Percentiles rank a stretch among this genome's conserved stretches.
phyloP scores from a whole-genome alignment of 2,329 filamentous ascomycete species.

The Zopfia rhizophila region DNA sequence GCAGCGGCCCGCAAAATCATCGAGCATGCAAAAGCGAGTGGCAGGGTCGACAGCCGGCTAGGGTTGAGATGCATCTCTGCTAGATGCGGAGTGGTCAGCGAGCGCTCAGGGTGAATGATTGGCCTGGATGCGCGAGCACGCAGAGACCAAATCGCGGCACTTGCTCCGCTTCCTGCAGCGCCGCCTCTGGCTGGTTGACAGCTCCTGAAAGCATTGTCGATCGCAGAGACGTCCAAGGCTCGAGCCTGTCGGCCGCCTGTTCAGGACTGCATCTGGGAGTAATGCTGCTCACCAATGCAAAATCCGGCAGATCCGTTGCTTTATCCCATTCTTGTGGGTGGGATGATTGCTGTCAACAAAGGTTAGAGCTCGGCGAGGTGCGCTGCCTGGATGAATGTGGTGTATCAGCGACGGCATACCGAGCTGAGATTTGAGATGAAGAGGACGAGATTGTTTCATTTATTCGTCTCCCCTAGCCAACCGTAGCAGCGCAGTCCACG shows the following conservation, averaged over 20 bases:
- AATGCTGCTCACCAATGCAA: conserved; percentile 2
- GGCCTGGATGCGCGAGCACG: conserved; percentile 7
- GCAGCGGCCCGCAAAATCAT: too few species aligned
- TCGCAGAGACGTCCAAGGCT: too few species aligned
- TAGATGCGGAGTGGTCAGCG: conserved; percentile 5
- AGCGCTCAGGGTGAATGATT: conserved; percentile 1
- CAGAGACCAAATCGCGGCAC: conserved; percentile 7
- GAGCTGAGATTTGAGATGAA: too few species aligned
- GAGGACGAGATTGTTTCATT: too few species aligned
- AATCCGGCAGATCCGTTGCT: conserved; percentile 6
- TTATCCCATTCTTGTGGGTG: conserved; percentile 3
- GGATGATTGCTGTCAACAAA: conserved; percentile 5
- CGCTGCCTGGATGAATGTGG: conserved; percentile 1
- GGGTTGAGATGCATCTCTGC: conserved; percentile 3
- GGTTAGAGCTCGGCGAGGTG: not conserved
- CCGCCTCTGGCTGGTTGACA: conserved; percentile 7
- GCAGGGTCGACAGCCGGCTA: not conserved
- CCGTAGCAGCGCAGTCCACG: too few species aligned
- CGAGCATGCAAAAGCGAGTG: not conserved
- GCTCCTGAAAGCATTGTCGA: too few species aligned
- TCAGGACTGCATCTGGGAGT: too few species aligned
- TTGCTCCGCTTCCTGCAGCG: not conserved
- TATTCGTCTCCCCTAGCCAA: too few species aligned
- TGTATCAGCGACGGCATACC: too few species aligned
- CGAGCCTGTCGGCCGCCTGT: too few species aligned